Conservation (phyloP, 495 filamentous ascomycete species). For the Podospora pseudocomata region DNA sequence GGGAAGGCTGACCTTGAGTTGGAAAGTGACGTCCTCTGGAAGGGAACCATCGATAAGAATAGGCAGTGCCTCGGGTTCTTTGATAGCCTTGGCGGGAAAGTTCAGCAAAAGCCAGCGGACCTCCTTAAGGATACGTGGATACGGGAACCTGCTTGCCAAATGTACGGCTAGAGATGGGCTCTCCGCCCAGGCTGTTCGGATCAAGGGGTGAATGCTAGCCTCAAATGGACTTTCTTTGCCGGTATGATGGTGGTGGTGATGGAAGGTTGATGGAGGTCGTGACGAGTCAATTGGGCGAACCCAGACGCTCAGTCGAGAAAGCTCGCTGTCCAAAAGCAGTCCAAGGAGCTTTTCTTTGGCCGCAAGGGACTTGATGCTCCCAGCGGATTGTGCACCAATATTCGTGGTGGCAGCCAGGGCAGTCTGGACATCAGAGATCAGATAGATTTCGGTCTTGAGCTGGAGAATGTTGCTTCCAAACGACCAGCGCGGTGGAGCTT, state of each 20-base stretch:
- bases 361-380: conserved; percentile 61
- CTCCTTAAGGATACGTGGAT: conserved; percentile 64
- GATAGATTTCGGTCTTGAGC: conserved; percentile 82
- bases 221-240: conserved; percentile 49
- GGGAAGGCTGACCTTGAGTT: conserved; percentile 64
- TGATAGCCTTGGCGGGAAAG: conserved; percentile 74
- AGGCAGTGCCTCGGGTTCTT: conserved; percentile 74
- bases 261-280: conserved; percentile 22
- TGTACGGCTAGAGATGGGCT: conserved; percentile 80
- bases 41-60: conserved; percentile 73
- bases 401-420: conserved; percentile 55
- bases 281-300: conserved; percentile 69
- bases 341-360: conserved; percentile 76
- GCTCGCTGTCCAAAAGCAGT: conserved; percentile 79
- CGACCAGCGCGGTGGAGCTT: conserved; percentile 78
- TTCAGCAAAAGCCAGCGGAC: conserved; percentile 74
- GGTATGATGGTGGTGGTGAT: conserved; percentile 23
- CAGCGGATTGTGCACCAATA: conserved; percentile 53
- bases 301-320: conserved; percentile 81
- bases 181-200: conserved; percentile 82
- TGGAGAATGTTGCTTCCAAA: conserved; percentile 93
- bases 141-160: conserved; percentile 73
- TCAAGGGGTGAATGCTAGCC: conserved; percentile 53
- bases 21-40: conserved; percentile 72
- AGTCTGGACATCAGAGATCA: conserved; percentile 71